phyloP scores from a whole-genome alignment of 208 protist genomes.

The Leishmania mexicana region DNA sequence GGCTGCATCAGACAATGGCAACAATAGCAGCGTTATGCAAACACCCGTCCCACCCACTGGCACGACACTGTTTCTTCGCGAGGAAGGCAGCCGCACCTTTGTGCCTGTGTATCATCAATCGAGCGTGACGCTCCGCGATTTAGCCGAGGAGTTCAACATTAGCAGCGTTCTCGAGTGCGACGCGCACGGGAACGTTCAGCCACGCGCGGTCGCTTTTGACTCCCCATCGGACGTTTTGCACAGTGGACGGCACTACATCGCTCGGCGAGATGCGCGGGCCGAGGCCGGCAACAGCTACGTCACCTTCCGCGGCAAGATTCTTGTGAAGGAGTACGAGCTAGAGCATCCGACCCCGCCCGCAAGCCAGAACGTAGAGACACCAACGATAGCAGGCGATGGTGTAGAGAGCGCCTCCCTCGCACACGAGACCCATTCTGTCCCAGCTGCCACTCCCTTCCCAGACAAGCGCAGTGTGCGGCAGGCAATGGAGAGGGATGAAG shows the following conservation, averaged over 20 bases:
- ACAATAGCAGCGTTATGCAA: slow-evolving; percentile 4
- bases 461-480: slow-evolving; percentile 3
- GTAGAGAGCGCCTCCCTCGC: neutral
- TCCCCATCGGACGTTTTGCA: slow-evolving; percentile 81
- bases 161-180: slow-evolving; percentile 89
- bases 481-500: slow-evolving; percentile 5
- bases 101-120: slow-evolving; percentile 52
- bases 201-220: slow-evolving; percentile 79
- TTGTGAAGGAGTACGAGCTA: slow-evolving; percentile 82
- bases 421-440: neutral
- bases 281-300: slow-evolving; percentile 53
- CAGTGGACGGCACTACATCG: slow-evolving; percentile 81
- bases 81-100: slow-evolving; percentile 45
- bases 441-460: slow-evolving; percentile 19
- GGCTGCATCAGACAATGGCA: neutral
- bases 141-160: slow-evolving; percentile 82
- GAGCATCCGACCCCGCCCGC: slow-evolving; percentile 41
- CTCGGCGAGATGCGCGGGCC: slow-evolving; percentile 53
- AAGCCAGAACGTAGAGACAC: neutral
- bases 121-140: slow-evolving; percentile 67
- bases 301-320: slow-evolving; percentile 80
- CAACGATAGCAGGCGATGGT: neutral
- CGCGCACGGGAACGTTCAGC: slow-evolving; percentile 55
- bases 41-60: slow-evolving; percentile 20
- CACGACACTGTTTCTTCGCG: slow-evolving; percentile 53